These are phyloP conservation scores for Daedaleopsis sinensis DNA, from an alignment of 768 basidiomycete species.

Conservation along the genomic window DNA sequence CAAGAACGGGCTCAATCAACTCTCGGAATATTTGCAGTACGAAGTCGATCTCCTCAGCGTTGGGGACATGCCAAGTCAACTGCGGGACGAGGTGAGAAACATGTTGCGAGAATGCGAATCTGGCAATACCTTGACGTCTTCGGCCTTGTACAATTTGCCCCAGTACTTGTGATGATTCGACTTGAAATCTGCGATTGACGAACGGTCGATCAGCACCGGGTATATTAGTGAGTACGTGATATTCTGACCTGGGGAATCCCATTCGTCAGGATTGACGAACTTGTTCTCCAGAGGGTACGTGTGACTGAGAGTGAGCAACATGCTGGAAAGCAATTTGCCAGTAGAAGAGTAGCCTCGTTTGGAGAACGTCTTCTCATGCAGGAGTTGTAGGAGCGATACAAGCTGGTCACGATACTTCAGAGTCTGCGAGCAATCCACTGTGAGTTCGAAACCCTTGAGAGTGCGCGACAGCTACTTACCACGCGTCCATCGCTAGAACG, in stretches of 20 bases:
- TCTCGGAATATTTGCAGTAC: slow-evolving; percentile 68
- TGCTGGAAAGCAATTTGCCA: slow-evolving; percentile 73
- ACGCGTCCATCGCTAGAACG: slow-evolving; percentile 52
- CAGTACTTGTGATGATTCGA: slow-evolving; percentile 72
- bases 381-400: slow-evolving; percentile 58
- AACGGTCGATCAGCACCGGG: background rate
- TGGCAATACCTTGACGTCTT: slow-evolving; percentile 64
- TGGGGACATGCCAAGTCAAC: slow-evolving; percentile 82
- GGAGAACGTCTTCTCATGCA: slow-evolving; percentile 72
- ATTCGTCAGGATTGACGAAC: slow-evolving; percentile 79
- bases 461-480: slow-evolving; percentile 39
- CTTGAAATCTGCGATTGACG: slow-evolving; percentile 56
- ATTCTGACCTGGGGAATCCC: slow-evolving; percentile 64
- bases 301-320: slow-evolving; percentile 74
- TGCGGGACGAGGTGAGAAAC: slow-evolving; percentile 26
- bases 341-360: slow-evolving; percentile 85
- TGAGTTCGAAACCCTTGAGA: background rate
- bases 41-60: slow-evolving; percentile 71
- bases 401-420: slow-evolving; percentile 66
- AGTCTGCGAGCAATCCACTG: slow-evolving; percentile 44
- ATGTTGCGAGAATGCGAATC: background rate
- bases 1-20: slow-evolving; percentile 65
- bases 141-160: slow-evolving; percentile 75
- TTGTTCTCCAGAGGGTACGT: slow-evolving; percentile 82
- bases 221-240: slow-evolving; percentile 1